Conservation (phyloP, 2,329 filamentous ascomycete genomes). For the Fusarium scirpi region DNA sequence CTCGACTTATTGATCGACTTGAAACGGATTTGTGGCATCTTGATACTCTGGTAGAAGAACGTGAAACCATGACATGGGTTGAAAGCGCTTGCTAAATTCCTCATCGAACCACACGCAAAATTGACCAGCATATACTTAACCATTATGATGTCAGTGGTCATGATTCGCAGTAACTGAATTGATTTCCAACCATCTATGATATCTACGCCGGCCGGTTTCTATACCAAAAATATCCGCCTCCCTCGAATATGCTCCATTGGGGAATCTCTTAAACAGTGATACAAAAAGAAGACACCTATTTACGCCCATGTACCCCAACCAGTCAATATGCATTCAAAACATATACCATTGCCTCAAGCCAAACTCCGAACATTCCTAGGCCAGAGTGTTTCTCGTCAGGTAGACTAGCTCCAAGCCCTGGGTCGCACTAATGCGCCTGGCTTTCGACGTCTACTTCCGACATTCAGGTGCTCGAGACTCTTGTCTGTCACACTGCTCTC, state of each 20-base stretch:
- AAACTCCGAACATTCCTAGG: slow-evolving; percentile 9
- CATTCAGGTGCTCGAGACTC: slow-evolving; percentile 50
- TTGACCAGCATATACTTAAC: neutral
- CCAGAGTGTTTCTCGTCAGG: neutral
- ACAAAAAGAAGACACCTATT: slow-evolving; percentile 22
- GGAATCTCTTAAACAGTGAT: neutral
- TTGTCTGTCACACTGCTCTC: slow-evolving; percentile 56
- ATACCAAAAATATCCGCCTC: slow-evolving; percentile 7
- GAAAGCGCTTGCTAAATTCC: neutral
- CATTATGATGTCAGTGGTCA: neutral
- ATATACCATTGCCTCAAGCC: slow-evolving; percentile 1
- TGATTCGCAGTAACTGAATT: neutral
- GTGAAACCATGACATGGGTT: neutral
- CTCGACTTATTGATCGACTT: neutral
- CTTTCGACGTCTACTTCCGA: slow-evolving; percentile 56
- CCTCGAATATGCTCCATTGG: slow-evolving; percentile 5
- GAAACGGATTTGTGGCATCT: neutral
- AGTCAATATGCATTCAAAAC: slow-evolving; percentile 16
- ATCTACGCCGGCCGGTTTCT: slow-evolving; percentile 25
- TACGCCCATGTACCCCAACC: slow-evolving; percentile 41
- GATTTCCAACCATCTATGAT: slow-evolving; percentile 20
- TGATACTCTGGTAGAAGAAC: neutral
- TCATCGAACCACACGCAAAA: neutral
- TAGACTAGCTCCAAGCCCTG: slow-evolving; percentile 41
- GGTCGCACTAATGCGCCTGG: slow-evolving; percentile 41